Evolutionary conservation across 768 basidiomycete species (phyloP), one percentile per base, ranked within the genome.

Genomic region (Royoungia palumana): DNA sequence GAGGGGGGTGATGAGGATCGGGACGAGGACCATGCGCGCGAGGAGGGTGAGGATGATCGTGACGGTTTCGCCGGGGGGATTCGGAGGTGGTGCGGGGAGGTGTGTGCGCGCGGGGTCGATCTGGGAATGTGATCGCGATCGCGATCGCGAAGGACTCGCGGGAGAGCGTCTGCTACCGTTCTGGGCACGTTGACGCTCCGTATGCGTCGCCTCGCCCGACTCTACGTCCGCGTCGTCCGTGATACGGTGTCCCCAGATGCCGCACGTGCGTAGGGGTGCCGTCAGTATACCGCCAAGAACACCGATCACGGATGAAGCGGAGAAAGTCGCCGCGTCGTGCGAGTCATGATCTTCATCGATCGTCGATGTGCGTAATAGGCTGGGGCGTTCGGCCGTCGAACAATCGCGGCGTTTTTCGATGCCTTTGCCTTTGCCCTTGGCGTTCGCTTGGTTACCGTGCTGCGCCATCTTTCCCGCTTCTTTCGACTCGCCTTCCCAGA

Each of bases 11-110:
- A 95, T 69, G 3, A 93, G 36, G 38, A 85, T 36, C 1, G 94
- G 94, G 6, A 89, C 87, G 53, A 98, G 63, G 24, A 97, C 63
- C 95, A 97, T 97, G 56, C 94, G 72, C 37, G 87, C 78, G 13
- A 85, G 35, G n/a, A 97, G 80, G 3, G 91, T 80, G 13, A 97
- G 78, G n/a, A 85, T 63, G 14, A 97, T 82, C 3, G 94, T 94
- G 63, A 76, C 81, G 24, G 83, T 82, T 75, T 96, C 93, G 3
- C 91, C 91, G 1, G 75, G 73, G 3, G 46, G 50, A 22, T 30
- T 48, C 64, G 64, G 24, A 41, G n/a, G 21, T 13, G 20, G 43
- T 10, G 13, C 21, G 1, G 5, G 10, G 44, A 20, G 9, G 5
- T 19, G 17, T 28, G 12, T 4, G 48, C 13, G 41, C 13, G 45